A percentile compares a stretch with the other conserved stretches of the same genome.
Evolutionary conservation across 2,329 filamentous ascomycete species (phyloP).

Genomic region (Sporothrix globosa): DNA sequence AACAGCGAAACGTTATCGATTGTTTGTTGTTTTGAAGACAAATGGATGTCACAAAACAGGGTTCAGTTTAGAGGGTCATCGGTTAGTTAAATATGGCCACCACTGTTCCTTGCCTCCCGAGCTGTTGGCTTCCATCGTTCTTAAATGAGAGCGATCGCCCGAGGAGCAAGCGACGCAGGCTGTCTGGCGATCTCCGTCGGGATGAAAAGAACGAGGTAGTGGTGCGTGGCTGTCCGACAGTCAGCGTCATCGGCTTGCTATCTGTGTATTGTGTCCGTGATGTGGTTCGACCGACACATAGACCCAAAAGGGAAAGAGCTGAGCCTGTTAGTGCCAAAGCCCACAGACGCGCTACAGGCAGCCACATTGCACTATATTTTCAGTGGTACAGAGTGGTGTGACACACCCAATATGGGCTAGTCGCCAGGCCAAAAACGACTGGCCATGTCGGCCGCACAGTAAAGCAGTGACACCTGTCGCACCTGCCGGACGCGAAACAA

Average conservation of each 20-base stretch:
- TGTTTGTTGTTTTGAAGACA: not conserved
- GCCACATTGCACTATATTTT: not conserved
- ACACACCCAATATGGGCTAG: not conserved
- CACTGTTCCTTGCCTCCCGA: not conserved
- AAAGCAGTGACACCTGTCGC: not conserved
- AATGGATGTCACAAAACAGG: not conserved
- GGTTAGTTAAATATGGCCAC: not conserved
- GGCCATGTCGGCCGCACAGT: not conserved
- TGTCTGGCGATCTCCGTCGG: slow-evolving; percentile 17
- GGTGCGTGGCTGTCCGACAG: slow-evolving; percentile 14
- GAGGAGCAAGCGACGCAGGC: no score
- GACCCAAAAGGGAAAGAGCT: not conserved
- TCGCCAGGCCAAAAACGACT: not conserved
- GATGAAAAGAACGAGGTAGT: not conserved
- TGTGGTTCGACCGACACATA: not conserved
- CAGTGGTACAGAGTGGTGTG: slow-evolving; percentile 9
- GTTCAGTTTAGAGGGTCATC: not conserved
- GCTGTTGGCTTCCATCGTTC: not conserved
- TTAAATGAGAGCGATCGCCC: not conserved
- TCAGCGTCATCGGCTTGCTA: slow-evolving; percentile 26
- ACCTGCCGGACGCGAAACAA: not conserved
- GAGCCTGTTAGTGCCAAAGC: slow-evolving; percentile 15
- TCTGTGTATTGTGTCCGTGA: not conserved
- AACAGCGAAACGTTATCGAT: not conserved
- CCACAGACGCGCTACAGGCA: no score